Conservation (phyloP, 1,139 yeast species). For the Pichia sp. region DNA sequence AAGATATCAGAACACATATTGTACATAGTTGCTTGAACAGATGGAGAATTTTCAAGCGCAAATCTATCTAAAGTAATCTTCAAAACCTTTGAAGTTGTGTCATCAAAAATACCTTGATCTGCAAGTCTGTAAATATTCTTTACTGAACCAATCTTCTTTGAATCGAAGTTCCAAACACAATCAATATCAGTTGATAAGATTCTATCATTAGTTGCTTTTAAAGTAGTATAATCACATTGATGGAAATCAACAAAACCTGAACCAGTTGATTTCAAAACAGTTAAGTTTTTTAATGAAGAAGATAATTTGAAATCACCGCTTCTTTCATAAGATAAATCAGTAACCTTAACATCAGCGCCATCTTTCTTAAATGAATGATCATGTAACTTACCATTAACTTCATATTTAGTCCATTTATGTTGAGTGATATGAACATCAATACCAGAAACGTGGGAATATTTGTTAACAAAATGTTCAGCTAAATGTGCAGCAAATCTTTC, state of each 20-base stretch:
- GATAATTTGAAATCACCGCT: constrained; percentile 47
- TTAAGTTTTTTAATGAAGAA: constrained; percentile 77
- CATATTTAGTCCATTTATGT: constrained; percentile 71
- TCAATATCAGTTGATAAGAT: constrained; percentile 82
- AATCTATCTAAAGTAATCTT: constrained; percentile 66
- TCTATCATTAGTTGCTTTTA: constrained; percentile 75
- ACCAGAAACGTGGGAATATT: constrained; percentile 71
- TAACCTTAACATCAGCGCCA: constrained; percentile 72
- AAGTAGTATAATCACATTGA: constrained; percentile 81
- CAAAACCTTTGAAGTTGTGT: constrained; percentile 54
- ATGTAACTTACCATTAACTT: constrained; percentile 66
- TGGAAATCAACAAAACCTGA: constrained; percentile 87
- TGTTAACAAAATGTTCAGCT: constrained; percentile 70
- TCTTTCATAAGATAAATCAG: constrained; percentile 46
- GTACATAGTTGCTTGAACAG: constrained; percentile 95
- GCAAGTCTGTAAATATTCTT: constrained; percentile 48
- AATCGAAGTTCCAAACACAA: constrained; percentile 64
- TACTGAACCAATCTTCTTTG: constrained; percentile 44
- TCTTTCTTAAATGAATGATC: constrained; percentile 80
- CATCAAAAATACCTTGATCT: constrained; percentile 51
- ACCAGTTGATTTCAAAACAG: constrained; percentile 89
- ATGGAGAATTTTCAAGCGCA: constrained; percentile 80
- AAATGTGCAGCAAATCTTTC: constrained; percentile 84
- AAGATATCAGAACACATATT: constrained; percentile 78
- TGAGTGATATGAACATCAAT: constrained; percentile 63